These are phyloP conservation scores for Sanghuangporus baumii DNA, from an alignment of 1,284 basidiomycete genomes.

Conservation along the genomic window DNA sequence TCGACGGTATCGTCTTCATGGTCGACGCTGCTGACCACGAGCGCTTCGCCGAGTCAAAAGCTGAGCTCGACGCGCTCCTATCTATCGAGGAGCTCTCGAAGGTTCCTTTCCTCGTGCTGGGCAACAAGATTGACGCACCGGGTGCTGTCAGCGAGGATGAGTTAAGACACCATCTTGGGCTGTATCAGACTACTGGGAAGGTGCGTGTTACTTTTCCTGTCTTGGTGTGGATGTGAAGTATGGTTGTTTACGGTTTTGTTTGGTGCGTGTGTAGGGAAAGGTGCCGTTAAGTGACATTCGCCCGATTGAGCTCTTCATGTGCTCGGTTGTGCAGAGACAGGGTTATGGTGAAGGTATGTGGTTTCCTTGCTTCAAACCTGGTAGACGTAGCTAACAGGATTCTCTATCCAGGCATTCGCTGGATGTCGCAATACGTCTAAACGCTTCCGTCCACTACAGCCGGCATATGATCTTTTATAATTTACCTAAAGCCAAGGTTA, in stretches of 20 bases:
- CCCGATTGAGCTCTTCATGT: constrained; percentile 99
- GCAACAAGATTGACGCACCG: constrained; percentile 99
- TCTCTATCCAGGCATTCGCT: constrained; percentile 73
- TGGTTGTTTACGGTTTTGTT: neutral
- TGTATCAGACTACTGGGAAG: constrained; percentile 99
- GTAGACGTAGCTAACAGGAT: constrained; percentile 13
- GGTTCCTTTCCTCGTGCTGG: constrained; percentile 97
- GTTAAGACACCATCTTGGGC: constrained; percentile 89
- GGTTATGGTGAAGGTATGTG: constrained; percentile 90
- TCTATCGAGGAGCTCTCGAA: constrained; percentile 92
- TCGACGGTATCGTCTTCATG: constrained; percentile 98
- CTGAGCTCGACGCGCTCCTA: constrained; percentile 92
- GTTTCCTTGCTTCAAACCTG: neutral
- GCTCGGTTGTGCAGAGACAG: constrained; percentile 98
- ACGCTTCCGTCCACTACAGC: constrained; percentile 22
- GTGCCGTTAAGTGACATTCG: constrained; percentile 95
- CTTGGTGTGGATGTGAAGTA: neutral
- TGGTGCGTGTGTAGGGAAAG: constrained; percentile 66
- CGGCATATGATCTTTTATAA: neutral
- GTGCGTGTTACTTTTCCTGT: constrained; percentile 37
- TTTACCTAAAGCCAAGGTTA: constrained; percentile 2
- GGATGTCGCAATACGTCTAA: constrained; percentile 92
- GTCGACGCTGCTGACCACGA: constrained; percentile 97
- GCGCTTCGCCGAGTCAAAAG: constrained; percentile 94
- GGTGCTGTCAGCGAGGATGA: constrained; percentile 98